phyloP scores from a whole-genome alignment of 2,329 filamentous ascomycete species.

The Podosphaera xanthii region DNA sequence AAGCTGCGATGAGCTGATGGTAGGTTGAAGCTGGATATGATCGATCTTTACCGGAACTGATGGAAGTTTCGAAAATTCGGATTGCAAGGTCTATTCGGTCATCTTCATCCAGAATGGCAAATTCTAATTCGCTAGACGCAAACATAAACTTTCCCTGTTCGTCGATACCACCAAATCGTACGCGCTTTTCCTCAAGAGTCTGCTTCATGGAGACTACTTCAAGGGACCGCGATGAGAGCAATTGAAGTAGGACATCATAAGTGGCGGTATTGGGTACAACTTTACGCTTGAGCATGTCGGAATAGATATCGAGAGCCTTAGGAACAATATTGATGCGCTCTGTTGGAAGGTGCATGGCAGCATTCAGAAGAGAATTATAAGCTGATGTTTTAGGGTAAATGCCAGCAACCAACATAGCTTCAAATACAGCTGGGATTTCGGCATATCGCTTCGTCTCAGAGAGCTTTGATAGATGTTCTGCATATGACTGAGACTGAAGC shows the following conservation, averaged over 20 bases:
- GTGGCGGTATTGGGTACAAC: constrained; percentile 65
- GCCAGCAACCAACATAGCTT: constrained; percentile 66
- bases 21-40: constrained; percentile 66
- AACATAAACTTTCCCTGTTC: constrained; percentile 72
- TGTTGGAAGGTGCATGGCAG: constrained; percentile 60
- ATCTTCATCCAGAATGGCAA: constrained; percentile 1
- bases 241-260: constrained; percentile 66
- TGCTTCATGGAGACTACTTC: constrained; percentile 55
- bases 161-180: constrained; percentile 67
- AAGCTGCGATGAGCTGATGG: constrained; percentile 64
- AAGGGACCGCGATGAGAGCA: constrained; percentile 60
- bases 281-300: constrained; percentile 78
- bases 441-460: constrained; percentile 50
- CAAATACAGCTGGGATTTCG: constrained; percentile 78
- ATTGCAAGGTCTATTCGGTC: constrained; percentile 68
- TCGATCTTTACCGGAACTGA: constrained; percentile 29
- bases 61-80: constrained; percentile 62
- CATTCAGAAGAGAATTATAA: constrained; percentile 79
- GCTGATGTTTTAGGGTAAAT: constrained; percentile 59
- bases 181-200: constrained; percentile 55
- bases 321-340: constrained; percentile 67
- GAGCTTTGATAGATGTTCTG: constrained; percentile 56
- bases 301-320: constrained; percentile 84
- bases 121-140: constrained; percentile 43
- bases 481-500: constrained; percentile 42